Percentiles rank a stretch among this genome's conserved stretches.
phyloP scores from a whole-genome alignment of 2,329 filamentous ascomycete genomes.

The Colletotrichum sp. region DNA sequence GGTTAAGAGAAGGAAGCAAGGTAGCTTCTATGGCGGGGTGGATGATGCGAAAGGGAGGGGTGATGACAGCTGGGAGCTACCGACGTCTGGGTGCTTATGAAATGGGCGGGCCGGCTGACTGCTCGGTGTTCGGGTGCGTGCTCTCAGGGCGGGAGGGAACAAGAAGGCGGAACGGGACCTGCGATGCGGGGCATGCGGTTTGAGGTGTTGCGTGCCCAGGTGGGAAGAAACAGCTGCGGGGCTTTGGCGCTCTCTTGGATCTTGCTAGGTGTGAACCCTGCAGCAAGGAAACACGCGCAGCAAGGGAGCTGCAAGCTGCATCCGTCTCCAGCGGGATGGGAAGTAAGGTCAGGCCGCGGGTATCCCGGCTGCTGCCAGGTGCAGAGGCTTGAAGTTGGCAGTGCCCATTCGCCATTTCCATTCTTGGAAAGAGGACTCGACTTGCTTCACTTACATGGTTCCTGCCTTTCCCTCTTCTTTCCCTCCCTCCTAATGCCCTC shows the following conservation, averaged over 20 bases:
- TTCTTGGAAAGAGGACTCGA: background rate
- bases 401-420: background rate
- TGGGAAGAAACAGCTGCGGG: conserved; percentile 4
- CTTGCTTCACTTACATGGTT: background rate
- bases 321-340: background rate
- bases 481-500: background rate
- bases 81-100: background rate
- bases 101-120: background rate
- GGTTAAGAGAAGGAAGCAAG: background rate
- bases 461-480: background rate
- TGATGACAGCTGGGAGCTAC: background rate
- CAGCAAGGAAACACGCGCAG: background rate
- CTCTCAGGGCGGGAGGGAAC: background rate
- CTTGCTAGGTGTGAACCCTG: conserved; percentile 2
- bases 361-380: background rate
- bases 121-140: background rate
- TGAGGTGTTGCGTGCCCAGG: conserved; percentile 9
- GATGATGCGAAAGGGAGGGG: background rate
- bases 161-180: background rate
- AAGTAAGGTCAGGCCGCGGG: background rate
- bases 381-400: background rate
- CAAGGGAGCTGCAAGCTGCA: background rate
- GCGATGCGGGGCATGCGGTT: conserved; percentile 18
- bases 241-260: background rate
- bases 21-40: background rate